phyloP scores from a whole-genome alignment of 1,284 basidiomycete species.

The Rhodotorula sp. region DNA sequence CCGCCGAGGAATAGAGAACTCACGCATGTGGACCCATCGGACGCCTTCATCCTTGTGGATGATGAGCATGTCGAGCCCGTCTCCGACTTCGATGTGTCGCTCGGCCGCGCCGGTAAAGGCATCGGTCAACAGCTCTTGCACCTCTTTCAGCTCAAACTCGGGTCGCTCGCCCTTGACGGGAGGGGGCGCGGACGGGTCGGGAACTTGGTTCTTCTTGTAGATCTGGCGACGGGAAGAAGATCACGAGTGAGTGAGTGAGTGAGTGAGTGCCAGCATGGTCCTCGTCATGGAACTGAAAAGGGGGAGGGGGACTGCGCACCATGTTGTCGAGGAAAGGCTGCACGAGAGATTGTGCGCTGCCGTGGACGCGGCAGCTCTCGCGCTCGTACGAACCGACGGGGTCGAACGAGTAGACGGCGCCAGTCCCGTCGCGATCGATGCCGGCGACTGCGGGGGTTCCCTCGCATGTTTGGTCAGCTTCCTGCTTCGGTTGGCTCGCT shows the following conservation, averaged over 20 bases:
- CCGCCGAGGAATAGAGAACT: not conserved
- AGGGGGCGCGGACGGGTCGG: conserved; percentile 50
- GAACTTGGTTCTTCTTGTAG: conserved; percentile 88
- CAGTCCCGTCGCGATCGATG: conserved; percentile 63
- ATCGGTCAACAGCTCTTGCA: conserved; percentile 83
- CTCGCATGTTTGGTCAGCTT: not conserved
- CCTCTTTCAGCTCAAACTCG: conserved; percentile 74
- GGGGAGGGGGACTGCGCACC: conserved; percentile 53
- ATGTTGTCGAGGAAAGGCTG: conserved; percentile 97
- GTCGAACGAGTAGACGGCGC: conserved; percentile 95
- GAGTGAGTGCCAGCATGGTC: conserved; percentile 46
- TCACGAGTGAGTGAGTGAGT: not conserved
- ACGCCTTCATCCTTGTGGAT: conserved; percentile 21
- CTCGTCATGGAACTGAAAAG: conserved; percentile 46
- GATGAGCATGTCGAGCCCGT: conserved; percentile 76
- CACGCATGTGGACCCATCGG: conserved; percentile 21
- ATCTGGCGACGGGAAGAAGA: conserved; percentile 58
- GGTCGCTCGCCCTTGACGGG: conserved; percentile 54
- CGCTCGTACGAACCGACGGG: conserved; percentile 94
- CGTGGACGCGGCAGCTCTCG: conserved; percentile 88
- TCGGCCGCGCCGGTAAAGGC: conserved; percentile 91
- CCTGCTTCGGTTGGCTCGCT: no score
- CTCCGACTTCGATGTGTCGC: conserved; percentile 95
- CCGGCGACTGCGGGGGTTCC: conserved; percentile 39
- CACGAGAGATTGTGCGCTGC: conserved; percentile 81